These are phyloP conservation scores for Hypoxylon perforatum DNA, from an alignment of 495 filamentous ascomycete genomes.

Conservation along the genomic window DNA sequence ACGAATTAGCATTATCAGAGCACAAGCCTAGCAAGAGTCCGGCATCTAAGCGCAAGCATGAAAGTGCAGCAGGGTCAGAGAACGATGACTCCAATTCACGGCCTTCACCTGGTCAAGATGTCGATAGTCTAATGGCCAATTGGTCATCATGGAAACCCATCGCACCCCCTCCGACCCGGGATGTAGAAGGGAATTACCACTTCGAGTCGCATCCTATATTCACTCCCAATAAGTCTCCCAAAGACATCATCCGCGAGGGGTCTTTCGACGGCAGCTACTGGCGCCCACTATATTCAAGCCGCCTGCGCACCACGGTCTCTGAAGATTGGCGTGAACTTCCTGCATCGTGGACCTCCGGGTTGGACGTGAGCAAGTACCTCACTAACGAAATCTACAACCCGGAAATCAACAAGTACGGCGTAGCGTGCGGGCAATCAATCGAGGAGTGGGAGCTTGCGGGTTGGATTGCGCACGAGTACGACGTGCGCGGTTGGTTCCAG, in stretches of 20 bases:
- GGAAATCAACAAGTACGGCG: slow-evolving; percentile 60
- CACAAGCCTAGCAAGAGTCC: slow-evolving; percentile 5
- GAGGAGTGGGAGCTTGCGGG: slow-evolving; percentile 63
- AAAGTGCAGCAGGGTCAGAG: not conserved
- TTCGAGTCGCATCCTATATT: slow-evolving; percentile 55
- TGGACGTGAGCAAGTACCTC: slow-evolving; percentile 50
- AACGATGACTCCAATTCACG: not conserved
- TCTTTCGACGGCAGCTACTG: slow-evolving; percentile 61
- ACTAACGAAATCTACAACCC: slow-evolving; percentile 50
- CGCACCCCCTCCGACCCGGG: slow-evolving; percentile 50
- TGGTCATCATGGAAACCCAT: slow-evolving; percentile 56
- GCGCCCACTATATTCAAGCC: slow-evolving; percentile 53
- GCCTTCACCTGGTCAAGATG: slow-evolving; percentile 33
- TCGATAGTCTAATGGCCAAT: slow-evolving; percentile 45
- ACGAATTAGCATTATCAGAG: slow-evolving; percentile 1
- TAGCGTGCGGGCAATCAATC: slow-evolving; percentile 59
- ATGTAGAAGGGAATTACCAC: slow-evolving; percentile 51
- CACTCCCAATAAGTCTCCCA: slow-evolving; percentile 61
- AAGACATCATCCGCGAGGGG: slow-evolving; percentile 59
- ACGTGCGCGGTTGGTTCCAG: slow-evolving; percentile 63
- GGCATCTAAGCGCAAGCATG: not conserved
- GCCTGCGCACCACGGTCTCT: slow-evolving; percentile 50
- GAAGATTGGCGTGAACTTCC: slow-evolving; percentile 59
- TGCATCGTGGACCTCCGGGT: slow-evolving; percentile 48
- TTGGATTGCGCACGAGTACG: slow-evolving; percentile 59